phyloP scores from a whole-genome alignment of 1,284 basidiomycete genomes.

The Porogramme epimiltina region DNA sequence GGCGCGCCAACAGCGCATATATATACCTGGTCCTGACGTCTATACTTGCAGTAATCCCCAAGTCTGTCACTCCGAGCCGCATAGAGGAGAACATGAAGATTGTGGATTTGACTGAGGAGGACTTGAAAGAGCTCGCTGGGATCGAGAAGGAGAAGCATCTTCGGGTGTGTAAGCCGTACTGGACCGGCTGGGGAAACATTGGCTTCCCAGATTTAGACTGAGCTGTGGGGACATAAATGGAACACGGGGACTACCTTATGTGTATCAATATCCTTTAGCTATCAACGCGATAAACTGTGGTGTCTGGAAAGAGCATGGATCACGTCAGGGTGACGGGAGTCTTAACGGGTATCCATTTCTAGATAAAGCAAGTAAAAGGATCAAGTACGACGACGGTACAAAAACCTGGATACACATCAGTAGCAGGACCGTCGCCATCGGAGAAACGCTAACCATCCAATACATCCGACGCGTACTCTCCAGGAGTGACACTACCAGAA shows the following conservation, averaged over 20 bases:
- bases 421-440: no score
- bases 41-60: conserved; percentile 50
- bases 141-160: conserved; percentile 62
- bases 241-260: not conserved
- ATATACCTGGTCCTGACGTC: not conserved
- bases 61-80: conserved; percentile 63
- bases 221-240: no score
- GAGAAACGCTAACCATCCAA: no score
- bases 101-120: conserved; percentile 58
- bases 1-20: not conserved
- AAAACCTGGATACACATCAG: no score
- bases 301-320: no score
- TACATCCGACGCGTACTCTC: no score
- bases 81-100: conserved; percentile 60
- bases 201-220: conserved; percentile 61
- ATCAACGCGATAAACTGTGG: not conserved
- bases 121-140: conserved; percentile 52
- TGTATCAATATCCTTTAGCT: not conserved
- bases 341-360: no score
- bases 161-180: conserved; percentile 61
- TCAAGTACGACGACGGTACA: no score
- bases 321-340: no score
- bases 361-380: no score
- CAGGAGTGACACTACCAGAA: conserved; percentile 69
- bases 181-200: conserved; percentile 64